A percentile compares a stretch with the other conserved stretches of the same genome.
phyloP scores from a whole-genome alignment of 2,329 filamentous ascomycete species.

The Whalleya microplaca region DNA sequence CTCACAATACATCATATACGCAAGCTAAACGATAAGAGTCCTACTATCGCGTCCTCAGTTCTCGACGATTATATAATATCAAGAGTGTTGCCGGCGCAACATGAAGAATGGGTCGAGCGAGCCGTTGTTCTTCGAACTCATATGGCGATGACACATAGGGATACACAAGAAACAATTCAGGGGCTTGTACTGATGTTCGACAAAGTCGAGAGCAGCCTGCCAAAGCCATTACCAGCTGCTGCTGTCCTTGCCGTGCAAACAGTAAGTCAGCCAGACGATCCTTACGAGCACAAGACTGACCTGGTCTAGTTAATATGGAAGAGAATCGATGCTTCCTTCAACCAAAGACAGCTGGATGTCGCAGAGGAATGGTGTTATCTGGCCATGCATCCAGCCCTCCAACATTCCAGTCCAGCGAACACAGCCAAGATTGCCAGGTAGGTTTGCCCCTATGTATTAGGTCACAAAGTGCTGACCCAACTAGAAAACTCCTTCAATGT shows the following conservation, averaged over 20 bases:
- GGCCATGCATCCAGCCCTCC: constrained; percentile 69
- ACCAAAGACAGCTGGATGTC: constrained; percentile 53
- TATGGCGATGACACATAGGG: constrained; percentile 59
- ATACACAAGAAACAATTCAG: constrained; percentile 38
- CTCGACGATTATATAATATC: constrained; percentile 67
- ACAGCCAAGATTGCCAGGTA: constrained; percentile 70
- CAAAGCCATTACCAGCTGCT: constrained; percentile 56
- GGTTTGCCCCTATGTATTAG: constrained; percentile 1
- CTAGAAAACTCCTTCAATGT: constrained; percentile 74
- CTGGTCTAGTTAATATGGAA: constrained; percentile 76
- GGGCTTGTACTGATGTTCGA: constrained; percentile 31
- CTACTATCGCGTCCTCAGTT: constrained; percentile 50
- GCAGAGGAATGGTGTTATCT: constrained; percentile 74
- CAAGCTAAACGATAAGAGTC: constrained; percentile 61
- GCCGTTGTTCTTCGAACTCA: constrained; percentile 69
- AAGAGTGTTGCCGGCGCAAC: constrained; percentile 52
- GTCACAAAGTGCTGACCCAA: constrained; percentile 24
- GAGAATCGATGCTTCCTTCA: constrained; percentile 63
- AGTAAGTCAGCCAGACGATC: constrained; percentile 47
- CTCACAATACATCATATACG: constrained; percentile 70
- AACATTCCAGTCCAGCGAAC: constrained; percentile 67
- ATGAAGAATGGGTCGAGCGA: constrained; percentile 69
- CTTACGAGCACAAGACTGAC: constrained; percentile 5
- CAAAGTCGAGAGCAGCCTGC: constrained; percentile 47
- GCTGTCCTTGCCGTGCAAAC: constrained; percentile 71